Conservation (phyloP, 2,329 filamentous ascomycete species). For the Penicillium sp. region DNA sequence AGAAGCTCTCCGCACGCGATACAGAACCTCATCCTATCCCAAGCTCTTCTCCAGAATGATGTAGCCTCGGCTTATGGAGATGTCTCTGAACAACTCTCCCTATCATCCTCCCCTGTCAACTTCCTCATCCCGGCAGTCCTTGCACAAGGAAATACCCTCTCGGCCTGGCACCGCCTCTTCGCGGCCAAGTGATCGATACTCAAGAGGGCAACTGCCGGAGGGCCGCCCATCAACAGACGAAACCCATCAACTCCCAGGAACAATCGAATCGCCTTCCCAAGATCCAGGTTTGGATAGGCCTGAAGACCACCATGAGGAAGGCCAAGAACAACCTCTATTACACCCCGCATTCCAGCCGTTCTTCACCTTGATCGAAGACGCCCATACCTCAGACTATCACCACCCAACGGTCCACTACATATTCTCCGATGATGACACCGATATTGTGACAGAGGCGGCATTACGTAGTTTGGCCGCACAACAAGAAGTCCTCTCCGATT, state of each 20-base stretch:
- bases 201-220: constrained; percentile 7
- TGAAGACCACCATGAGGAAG: constrained; percentile 12
- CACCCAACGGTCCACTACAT: constrained; percentile 90
- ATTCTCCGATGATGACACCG: constrained; percentile 86
- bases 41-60: constrained; percentile 21
- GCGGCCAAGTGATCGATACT: constrained; percentile 12
- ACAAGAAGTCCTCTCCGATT: constrained; percentile 31
- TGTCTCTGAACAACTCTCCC: constrained; percentile 34
- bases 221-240: constrained; percentile 6
- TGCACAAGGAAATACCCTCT: constrained; percentile 14
- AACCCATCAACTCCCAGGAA: constrained; percentile 1
- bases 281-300: constrained; percentile 7
- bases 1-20: constrained; percentile 18
- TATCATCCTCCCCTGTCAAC: constrained; percentile 23
- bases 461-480: constrained; percentile 54
- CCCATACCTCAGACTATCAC: constrained; percentile 67
- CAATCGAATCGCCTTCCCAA: constrained; percentile 4
- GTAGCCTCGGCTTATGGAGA: constrained; percentile 31
- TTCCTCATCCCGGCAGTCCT: constrained; percentile 30
- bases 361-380: constrained; percentile 80
- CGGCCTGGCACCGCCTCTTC: constrained; percentile 16
- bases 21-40: constrained; percentile 3
- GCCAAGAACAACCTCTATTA: constrained; percentile 16
- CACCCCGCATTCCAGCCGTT: constrained; percentile 67
- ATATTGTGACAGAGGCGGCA: constrained; percentile 67